Evolutionary conservation across 2,329 filamentous ascomycete species (phyloP), one percentile per base, ranked within the genome.

Genomic region (Corinectria fuckeliana): DNA sequence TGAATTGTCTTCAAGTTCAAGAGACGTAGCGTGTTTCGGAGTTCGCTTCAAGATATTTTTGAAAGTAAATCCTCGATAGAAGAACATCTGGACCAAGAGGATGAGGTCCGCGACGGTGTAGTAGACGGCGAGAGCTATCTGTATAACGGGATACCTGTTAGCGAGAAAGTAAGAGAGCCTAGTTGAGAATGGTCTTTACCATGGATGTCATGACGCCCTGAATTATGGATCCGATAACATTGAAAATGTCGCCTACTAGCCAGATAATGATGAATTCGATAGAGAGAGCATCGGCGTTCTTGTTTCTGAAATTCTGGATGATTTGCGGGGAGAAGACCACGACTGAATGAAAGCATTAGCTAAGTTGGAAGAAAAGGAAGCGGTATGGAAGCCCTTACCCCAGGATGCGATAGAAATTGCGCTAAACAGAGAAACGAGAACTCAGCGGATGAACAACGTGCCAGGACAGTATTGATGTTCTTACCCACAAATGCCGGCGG

Each of bases 241-340:
- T 98, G 82, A 97, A 97, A 65, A 97, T 88, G 87, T 99, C 95
- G 52, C 95, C 95, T 1, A 89, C 82, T 2, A 97, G 84, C 95
- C 95, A 99, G 70, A 96, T 86, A 60, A 96, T 88, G 72, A 98
- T 88, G 79, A 98, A 99, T 55, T 94, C 89, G 14, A 97, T 85
- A 0, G 92, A 96, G 1, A 98, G 83, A 2, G 93, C 94, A 74
- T 97, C 92, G 58, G 93, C 92, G 36, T 91, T 96, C 66, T 86
- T 81, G 55, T 93, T 86, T 63, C 88, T 89, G 79, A 97, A 97
- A 74, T 97, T 97, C 72, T 97, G 92, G 69, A 97, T 89, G 69
- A 99, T 97, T 70, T 99, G 95, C 2, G 95, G 95, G 1, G 92
- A 95, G 79, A 97, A 99, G 56, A 99, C 95, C 30, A 98, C 92